Conservation (phyloP, 176 grass and related monocot species). For the Aegilops tauschii region DNA sequence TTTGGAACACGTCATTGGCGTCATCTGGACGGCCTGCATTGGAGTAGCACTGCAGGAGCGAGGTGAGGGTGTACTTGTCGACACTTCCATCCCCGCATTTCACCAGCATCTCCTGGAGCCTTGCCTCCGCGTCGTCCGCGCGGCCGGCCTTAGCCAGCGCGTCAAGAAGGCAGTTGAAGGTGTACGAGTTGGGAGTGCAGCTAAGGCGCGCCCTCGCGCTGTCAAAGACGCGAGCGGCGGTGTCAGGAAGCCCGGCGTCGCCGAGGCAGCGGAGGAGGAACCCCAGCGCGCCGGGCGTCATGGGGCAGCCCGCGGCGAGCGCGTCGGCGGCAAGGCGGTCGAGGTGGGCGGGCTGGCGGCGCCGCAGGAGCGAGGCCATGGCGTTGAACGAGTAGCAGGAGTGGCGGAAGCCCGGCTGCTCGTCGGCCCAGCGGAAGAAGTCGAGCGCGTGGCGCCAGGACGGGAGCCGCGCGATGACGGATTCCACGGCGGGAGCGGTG, state of each 20-base stretch:
- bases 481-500: conserved; percentile 30
- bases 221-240: conserved; percentile 53
- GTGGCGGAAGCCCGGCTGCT: conserved; percentile 67
- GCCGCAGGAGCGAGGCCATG: conserved; percentile 62
- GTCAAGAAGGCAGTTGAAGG: conserved; percentile 80
- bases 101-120: conserved; percentile 60
- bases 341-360: conserved; percentile 39
- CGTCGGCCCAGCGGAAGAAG: conserved; percentile 72
- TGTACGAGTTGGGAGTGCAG: conserved; percentile 72
- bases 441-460: conserved; percentile 66
- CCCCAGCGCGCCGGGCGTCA: conserved; percentile 70
- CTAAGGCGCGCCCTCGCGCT: conserved; percentile 31
- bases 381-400: conserved; percentile 86
- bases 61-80: conserved; percentile 80
- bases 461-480: conserved; percentile 47
- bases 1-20: conserved; percentile 47
- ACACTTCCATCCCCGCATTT: conserved; percentile 24
- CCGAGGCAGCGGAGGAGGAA: conserved; percentile 77
- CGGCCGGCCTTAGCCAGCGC: conserved; percentile 55
- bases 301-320: conserved; percentile 41
- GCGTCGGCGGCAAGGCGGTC: conserved; percentile 44
- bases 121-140: conserved; percentile 40
- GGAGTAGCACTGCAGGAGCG: conserved; percentile 71
- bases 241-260: conserved; percentile 45
- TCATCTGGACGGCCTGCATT: conserved; percentile 46